Percentiles rank a stretch among this genome's conserved stretches.
Conservation (phyloP, 2,329 filamentous ascomycete genomes). For the Nemania sp. region DNA sequence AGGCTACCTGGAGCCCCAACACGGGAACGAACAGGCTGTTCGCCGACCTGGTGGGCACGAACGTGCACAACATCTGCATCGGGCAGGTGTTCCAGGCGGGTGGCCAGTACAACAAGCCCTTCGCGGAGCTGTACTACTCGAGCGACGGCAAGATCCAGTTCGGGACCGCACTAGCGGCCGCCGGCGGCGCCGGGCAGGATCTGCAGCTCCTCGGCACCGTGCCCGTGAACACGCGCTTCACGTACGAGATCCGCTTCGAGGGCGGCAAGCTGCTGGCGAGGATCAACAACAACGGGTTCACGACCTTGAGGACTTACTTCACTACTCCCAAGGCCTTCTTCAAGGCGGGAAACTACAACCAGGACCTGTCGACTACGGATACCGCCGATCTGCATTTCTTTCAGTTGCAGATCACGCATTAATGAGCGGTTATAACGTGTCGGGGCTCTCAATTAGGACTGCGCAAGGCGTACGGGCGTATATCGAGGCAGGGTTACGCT, state of each 20-base stretch:
- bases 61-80: constrained; percentile 21
- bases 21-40: constrained; percentile 26
- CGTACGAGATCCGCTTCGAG: constrained; percentile 22
- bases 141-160: constrained; percentile 20
- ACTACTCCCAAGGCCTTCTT: constrained; percentile 22
- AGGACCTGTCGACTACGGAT: constrained; percentile 22
- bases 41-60: constrained; percentile 19
- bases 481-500: no score
- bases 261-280: constrained; percentile 17
- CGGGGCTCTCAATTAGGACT: no score
- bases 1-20: constrained; percentile 23
- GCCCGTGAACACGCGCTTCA: constrained; percentile 21
- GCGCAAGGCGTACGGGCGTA: no score
- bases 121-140: constrained; percentile 24
- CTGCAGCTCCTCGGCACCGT: constrained; percentile 18
- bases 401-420: constrained; percentile 23
- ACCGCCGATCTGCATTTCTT: constrained; percentile 24
- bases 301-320: constrained; percentile 22
- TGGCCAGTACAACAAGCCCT: constrained; percentile 22
- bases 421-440: constrained; percentile 2
- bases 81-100: constrained; percentile 22
- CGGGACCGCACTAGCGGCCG: constrained; percentile 15
- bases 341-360: constrained; percentile 25
- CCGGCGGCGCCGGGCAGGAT: constrained; percentile 18
- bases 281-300: constrained; percentile 22